Evolutionary conservation across 2,329 filamentous ascomycete genomes (phyloP), one percentile per base, ranked within the genome.

Genomic region (Tolypocladium tundrense): DNA sequence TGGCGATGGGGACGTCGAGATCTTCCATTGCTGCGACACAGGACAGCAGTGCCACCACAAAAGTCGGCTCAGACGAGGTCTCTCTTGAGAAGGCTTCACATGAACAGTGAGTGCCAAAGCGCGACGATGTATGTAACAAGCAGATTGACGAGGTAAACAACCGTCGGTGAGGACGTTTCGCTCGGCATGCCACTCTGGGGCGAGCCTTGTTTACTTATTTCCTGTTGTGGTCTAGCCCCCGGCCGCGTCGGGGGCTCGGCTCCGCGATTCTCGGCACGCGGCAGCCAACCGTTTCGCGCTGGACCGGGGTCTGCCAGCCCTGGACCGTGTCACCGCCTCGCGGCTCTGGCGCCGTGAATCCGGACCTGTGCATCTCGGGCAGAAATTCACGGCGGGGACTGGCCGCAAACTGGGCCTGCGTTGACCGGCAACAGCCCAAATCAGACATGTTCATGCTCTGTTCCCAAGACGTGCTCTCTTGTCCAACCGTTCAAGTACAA

Each of bases 1-100:
- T 67, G n/a, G 82, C 80, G 59, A 85, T 77, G 3, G 82, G 81
- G 33, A 79, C 70, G 61, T 82, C 72, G 50, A 71, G 65, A 57
- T 75, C 67, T 7, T 68, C 64, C 72, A 77, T 78, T 35, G 37
- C 31, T 13, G 48, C 31, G 9, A 35, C 31, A 35, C 13, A 31
- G 27, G 27, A 31, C 6, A 16, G 14, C 37, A 39, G 13, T 39
- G 37, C 35, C 14, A 6, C 48, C 31, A 14, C 48, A 37, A 21
- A 11, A 7, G 19, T 14, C 27, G 11, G 4, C 31, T 21, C 8
- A 11, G 19, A 52, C 19, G 31, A 51, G 4, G 31, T 16, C 45
- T 50, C 45, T 2, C 4, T 52, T n/a, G 48, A 21, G 8, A 19
- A 14, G 19, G 11, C 19, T 35, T 14, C 4, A 21, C 48, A 14